Conservation (phyloP, 495 filamentous ascomycete genomes). For the Extremus antarcticus region DNA sequence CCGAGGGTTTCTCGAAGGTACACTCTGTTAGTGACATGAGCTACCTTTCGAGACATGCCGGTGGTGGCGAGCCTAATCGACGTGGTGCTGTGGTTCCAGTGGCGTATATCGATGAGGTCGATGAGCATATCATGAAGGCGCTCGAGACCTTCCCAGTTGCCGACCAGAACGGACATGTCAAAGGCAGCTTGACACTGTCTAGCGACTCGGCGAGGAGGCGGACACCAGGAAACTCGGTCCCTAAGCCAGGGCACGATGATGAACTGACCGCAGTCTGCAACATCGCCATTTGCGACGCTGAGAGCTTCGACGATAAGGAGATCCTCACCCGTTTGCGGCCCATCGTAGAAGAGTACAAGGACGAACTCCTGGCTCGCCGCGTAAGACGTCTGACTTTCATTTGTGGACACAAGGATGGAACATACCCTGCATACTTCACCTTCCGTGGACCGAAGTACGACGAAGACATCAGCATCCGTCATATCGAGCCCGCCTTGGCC, state of each 20-base stretch:
- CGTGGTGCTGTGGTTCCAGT: constrained; percentile 93
- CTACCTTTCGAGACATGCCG: constrained; percentile 57
- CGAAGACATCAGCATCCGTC: constrained; percentile 91
- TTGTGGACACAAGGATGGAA: constrained; percentile 86
- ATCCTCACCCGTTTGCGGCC: constrained; percentile 61
- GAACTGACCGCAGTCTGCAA: constrained; percentile 87
- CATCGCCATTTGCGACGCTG: constrained; percentile 80
- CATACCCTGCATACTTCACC: constrained; percentile 94
- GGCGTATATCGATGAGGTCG: constrained; percentile 83
- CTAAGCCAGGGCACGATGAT: constrained; percentile 45
- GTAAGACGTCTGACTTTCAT: constrained; percentile 91
- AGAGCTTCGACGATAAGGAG: constrained; percentile 74
- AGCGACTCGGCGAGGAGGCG: constrained; percentile 42
- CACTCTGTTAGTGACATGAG: constrained; percentile 95
- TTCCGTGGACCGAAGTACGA: constrained; percentile 85
- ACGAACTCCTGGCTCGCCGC: constrained; percentile 66
- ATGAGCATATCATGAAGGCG: constrained; percentile 70
- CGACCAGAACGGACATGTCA: constrained; percentile 5
- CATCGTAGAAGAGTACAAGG: constrained; percentile 70
- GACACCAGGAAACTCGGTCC: constrained; percentile 26
- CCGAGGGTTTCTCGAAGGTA: constrained; percentile 52
- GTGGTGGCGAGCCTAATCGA: constrained; percentile 62
- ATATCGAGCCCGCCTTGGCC: constrained; percentile 88
- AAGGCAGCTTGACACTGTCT: constrained; percentile 25
- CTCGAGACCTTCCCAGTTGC: constrained; percentile 66